Percentiles rank a stretch among this genome's conserved stretches.
These are phyloP conservation scores for Lipomyces spencermartinsiae DNA, from an alignment of 805 yeast species.

Conservation along the genomic window DNA sequence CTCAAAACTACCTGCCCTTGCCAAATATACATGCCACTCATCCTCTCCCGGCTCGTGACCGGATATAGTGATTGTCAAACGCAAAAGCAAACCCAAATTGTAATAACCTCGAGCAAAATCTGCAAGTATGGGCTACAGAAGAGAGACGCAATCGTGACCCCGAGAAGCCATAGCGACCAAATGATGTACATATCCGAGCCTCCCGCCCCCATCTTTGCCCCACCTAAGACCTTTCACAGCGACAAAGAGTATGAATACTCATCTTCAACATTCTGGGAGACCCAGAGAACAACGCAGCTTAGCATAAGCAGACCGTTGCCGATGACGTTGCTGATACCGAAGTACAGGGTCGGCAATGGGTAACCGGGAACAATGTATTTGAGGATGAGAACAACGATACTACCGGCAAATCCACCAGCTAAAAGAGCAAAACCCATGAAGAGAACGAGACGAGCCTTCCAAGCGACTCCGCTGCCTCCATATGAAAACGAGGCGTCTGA, in stretches of 20 bases:
- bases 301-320: conserved; percentile 80
- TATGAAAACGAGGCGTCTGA: conserved; percentile 50
- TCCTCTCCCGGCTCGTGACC: neutral
- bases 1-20: neutral
- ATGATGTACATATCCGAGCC: neutral
- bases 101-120: neutral
- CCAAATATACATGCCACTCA: neutral
- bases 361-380: conserved; percentile 82
- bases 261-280: conserved; percentile 94
- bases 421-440: conserved; percentile 91
- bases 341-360: conserved; percentile 85
- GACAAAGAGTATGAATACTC: conserved; percentile 93
- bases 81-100: neutral
- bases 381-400: conserved; percentile 83
- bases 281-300: conserved; percentile 89
- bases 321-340: conserved; percentile 90
- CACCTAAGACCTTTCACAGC: conserved; percentile 50
- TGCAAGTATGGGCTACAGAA: neutral
- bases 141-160: no score
- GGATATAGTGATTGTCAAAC: neutral
- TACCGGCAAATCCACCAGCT: conserved; percentile 94
- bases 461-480: conserved; percentile 61
- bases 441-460: conserved; percentile 92
- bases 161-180: neutral
- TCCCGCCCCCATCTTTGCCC: neutral